Evolutionary conservation across 2,329 filamentous ascomycete species (phyloP), one percentile per base, ranked within the genome.

Genomic region (Fusarium sambucinum): DNA sequence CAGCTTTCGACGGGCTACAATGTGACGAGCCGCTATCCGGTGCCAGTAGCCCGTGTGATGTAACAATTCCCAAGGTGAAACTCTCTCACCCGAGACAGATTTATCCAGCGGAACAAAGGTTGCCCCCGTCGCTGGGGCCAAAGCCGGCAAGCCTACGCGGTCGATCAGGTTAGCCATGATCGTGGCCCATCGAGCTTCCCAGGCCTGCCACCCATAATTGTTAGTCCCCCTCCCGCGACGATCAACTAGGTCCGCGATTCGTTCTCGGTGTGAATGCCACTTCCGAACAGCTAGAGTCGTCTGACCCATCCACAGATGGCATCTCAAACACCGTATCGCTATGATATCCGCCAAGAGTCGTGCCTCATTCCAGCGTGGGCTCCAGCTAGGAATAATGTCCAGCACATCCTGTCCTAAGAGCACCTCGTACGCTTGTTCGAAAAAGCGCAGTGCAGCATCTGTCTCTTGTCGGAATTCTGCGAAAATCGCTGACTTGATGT

Each of bases 391-490:
- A 59, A 97, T 95, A 16, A 90, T 90, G 74, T 97, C 94, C 72
- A 97, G 89, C 9, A 97, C 87, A 73, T 97, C 95, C 29, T 90
- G 84, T 19, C 92, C 90, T 66, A 98, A 87, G 13, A 99, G 80
- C 23, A 88, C 89, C 53, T 97, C 93, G 70, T 98, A 94, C 6
- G 94, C 93, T 77, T 90, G 90, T 75, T 96, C 93, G 72, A 94
- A 97, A 54, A 93, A 94, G 42, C 94, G 88, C 74, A 93, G 85
- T 1, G 96, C 94, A 23, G 89, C 89, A 75, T 97, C 95, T 85
- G 95, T 92, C 77, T 98, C 96, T 75, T 96, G 92, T 11, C 96
- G 88, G 70, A 97, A 97, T 75, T 98, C 95, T 29, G 94, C 93
- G 75, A 98, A 92, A 0, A 97, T 84, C 9, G 91, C 95, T 19